Base-by-base conservation (phyloP, 164 flowering plant genomes). In the Chimonanthus salicifolius region DNA sequence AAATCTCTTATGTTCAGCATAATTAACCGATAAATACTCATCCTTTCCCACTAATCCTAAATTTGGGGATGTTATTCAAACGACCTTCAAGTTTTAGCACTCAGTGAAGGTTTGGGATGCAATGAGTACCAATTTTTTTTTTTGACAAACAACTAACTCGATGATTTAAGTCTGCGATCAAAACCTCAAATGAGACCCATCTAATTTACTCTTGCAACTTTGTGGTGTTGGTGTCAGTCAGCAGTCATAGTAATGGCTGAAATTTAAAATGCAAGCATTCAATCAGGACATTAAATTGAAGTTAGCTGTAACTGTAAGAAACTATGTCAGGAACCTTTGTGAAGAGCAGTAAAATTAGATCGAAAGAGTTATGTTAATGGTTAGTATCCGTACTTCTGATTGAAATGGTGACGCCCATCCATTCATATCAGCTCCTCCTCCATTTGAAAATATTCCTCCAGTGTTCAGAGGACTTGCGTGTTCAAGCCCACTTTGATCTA, bases 361-460 rank as follows among this genome's bases (percentile, higher is more conserved):
- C 80, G 82, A 77, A 85, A 84, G 70, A 83, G 91, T 93, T 85
- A 86, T 89, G 97, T 95, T 87, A 95, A 92, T 93, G 87, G 97
- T 95, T 87, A 93, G 97, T 83, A 92, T 87, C 91, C 98, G 80
- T 95, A 95, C 99, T 90, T 95, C 99, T 88, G 98, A 90, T 89
- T 88, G 98, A 82, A 90, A 89, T 68, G 92, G 85, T 86, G 98
- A 85, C 49, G 94, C 80, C 99, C 98, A 89, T 89, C 91, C 89
- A 81, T 89, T 89, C 90, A 85, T 78, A 76, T 95, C 94, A 49
- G 94, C 89, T 90, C 93, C 89, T 90, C 93, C 94, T 87, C 94
- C 97, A 89, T 88, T 91, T 76, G 97, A 87, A 92, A 80, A 93
- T 68, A 95, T 75, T 85, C 97, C 97, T 95, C 97, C 94, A 71